A percentile compares a stretch with the other conserved stretches of the same genome.
Evolutionary conservation across 2,329 filamentous ascomycete species (phyloP).

Genomic region (Tolypocladium endophyticum): DNA sequence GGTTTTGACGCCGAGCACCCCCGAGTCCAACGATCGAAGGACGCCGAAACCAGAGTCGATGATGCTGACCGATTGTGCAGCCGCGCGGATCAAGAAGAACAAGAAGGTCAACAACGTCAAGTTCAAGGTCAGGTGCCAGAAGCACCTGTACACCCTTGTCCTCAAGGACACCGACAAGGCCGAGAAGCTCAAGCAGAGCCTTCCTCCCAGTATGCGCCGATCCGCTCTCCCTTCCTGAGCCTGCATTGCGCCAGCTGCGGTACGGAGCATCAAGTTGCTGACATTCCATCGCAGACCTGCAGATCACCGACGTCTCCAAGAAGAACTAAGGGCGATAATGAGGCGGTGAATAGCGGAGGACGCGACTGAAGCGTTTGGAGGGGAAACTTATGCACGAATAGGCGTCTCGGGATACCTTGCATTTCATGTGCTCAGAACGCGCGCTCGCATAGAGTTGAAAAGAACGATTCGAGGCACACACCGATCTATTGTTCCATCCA

Average conservation of each 20-base stretch:
- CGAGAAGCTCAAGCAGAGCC: slow-evolving; percentile 99
- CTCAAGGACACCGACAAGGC: slow-evolving; percentile 99
- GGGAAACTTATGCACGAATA: slow-evolving; percentile 31
- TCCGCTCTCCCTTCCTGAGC: neutral
- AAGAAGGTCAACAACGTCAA: slow-evolving; percentile 86
- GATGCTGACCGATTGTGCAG: slow-evolving; percentile 34
- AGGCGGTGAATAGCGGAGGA: slow-evolving; percentile 11
- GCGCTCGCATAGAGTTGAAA: slow-evolving; percentile 26
- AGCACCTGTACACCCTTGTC: slow-evolving; percentile 94
- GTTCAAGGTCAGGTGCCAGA: slow-evolving; percentile 99
- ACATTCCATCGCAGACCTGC: slow-evolving; percentile 28
- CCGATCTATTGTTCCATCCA: neutral
- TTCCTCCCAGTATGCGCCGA: slow-evolving; percentile 77
- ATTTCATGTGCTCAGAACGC: slow-evolving; percentile 33
- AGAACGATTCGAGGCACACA: slow-evolving; percentile 23
- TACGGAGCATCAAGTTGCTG: neutral
- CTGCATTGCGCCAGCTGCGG: neutral
- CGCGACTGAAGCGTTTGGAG: slow-evolving; percentile 14
- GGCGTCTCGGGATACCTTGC: slow-evolving; percentile 47
- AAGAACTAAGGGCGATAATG: slow-evolving; percentile 31
- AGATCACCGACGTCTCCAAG: slow-evolving; percentile 44
- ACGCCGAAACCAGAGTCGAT: neutral
- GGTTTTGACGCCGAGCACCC: slow-evolving; percentile 31
- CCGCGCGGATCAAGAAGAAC: slow-evolving; percentile 94
- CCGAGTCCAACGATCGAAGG: neutral